These are phyloP conservation scores for Aspergillus nomiae DNA, from an alignment of 2,329 filamentous ascomycete genomes.

Conservation along the genomic window DNA sequence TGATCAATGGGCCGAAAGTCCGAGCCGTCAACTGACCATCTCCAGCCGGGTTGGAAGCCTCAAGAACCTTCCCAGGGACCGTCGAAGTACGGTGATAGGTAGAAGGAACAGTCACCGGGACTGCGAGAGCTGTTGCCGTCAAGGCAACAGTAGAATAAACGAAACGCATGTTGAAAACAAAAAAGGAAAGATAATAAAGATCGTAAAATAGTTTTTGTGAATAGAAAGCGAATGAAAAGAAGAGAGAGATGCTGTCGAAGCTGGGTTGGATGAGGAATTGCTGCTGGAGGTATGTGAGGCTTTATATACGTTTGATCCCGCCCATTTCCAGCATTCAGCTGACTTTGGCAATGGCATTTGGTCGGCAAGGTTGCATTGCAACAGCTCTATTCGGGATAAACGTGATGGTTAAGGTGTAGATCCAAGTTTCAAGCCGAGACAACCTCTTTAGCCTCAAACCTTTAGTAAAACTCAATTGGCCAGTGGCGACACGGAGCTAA, in stretches of 20 bases:
- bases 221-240: background rate
- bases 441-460: background rate
- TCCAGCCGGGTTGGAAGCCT: background rate
- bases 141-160: background rate
- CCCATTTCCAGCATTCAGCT: background rate
- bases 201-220: background rate
- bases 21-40: background rate
- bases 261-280: background rate
- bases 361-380: background rate
- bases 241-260: background rate
- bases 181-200: background rate
- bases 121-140: background rate
- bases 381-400: slow-evolving; percentile 2
- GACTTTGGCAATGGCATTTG: background rate
- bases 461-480: background rate
- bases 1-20: background rate
- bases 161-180: background rate
- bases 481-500: background rate
- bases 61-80: background rate
- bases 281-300: background rate
- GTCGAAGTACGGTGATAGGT: background rate
- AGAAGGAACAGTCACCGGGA: background rate
- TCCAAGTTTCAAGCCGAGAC: background rate
- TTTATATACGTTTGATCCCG: background rate
- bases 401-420: background rate